Conservation (phyloP, 2,329 filamentous ascomycete species). For the Aspergillus sp. region DNA sequence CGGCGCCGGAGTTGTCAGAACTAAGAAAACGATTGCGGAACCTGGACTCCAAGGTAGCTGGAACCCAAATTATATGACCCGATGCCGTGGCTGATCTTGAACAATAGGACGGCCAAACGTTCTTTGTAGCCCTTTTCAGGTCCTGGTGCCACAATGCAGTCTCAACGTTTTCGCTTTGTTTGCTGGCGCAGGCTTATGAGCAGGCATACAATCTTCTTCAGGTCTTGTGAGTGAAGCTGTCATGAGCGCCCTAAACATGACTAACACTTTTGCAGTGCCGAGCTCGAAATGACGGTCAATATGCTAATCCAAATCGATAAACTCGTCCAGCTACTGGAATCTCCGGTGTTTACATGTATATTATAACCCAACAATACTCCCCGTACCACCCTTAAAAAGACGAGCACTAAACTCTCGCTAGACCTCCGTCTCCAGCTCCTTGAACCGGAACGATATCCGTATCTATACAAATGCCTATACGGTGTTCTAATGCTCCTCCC, state of each 20-base stretch:
- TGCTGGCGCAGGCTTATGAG: slow-evolving; percentile 95
- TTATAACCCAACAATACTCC: background rate
- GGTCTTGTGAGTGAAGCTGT: slow-evolving; percentile 69
- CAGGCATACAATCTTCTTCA: slow-evolving; percentile 95
- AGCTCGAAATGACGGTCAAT: slow-evolving; percentile 98
- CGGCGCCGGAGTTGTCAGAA: slow-evolving; percentile 88
- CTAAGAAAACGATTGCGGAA: slow-evolving; percentile 87
- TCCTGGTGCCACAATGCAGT: slow-evolving; percentile 99
- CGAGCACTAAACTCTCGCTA: slow-evolving; percentile 37
- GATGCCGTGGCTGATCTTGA: slow-evolving; percentile 18
- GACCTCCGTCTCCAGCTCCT: slow-evolving; percentile 91
- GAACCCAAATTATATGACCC: background rate
- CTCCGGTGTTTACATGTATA: slow-evolving; percentile 94
- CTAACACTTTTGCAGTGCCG: slow-evolving; percentile 63
- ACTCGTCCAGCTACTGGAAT: slow-evolving; percentile 92
- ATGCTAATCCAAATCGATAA: slow-evolving; percentile 99
- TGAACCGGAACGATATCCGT: slow-evolving; percentile 91
- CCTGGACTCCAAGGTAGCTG: slow-evolving; percentile 72
- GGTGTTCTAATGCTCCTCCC: slow-evolving; percentile 97
- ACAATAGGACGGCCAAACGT: slow-evolving; percentile 79
- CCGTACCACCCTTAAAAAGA: background rate
- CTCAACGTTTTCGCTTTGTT: slow-evolving; percentile 91
- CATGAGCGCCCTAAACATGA: background rate
- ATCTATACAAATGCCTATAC: slow-evolving; percentile 96
- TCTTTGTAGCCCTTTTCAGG: slow-evolving; percentile 91